phyloP scores from a whole-genome alignment of 2,329 filamentous ascomycete genomes.

The Scedosporium minutisporum region DNA sequence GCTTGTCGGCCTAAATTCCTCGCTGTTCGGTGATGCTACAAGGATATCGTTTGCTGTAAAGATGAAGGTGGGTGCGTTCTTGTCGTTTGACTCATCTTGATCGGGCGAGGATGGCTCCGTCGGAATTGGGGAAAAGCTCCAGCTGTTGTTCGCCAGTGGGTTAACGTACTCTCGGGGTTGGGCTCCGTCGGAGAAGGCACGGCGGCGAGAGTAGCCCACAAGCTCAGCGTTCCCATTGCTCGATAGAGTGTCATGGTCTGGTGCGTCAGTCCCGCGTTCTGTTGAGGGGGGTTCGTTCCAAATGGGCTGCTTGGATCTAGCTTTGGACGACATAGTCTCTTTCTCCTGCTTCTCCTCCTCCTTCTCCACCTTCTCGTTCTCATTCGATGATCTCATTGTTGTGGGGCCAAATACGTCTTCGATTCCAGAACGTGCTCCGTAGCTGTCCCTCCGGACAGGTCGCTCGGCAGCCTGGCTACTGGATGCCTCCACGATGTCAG shows the following conservation, averaged over 20 bases:
- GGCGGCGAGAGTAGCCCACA: constrained; percentile 14
- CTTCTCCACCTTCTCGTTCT: not conserved
- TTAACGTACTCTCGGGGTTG: constrained; percentile 32
- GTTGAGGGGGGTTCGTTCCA: not conserved
- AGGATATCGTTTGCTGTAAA: not conserved
- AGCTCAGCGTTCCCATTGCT: not conserved
- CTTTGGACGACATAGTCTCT: not conserved
- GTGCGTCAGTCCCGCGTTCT: not conserved
- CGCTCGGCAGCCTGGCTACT: not conserved
- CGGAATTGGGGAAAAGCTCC: constrained; percentile 37
- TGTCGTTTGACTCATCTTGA: not conserved
- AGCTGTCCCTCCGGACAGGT: not conserved
- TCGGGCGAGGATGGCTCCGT: not conserved
- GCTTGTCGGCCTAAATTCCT: not conserved
- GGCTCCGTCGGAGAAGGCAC: constrained; percentile 49
- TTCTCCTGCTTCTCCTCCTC: not conserved
- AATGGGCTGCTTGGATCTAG: not conserved
- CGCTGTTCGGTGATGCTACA: not conserved
- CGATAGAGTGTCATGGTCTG: not conserved
- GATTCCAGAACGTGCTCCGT: not conserved
- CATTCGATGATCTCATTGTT: not conserved
- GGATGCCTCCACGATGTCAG: not conserved
- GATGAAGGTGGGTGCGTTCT: not conserved
- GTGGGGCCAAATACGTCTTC: not conserved
- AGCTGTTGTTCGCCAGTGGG: constrained; percentile 50